Evolutionary conservation across 1,139 yeast genomes (phyloP), one percentile per base, ranked within the genome.

Genomic region (Yarrowia galli): DNA sequence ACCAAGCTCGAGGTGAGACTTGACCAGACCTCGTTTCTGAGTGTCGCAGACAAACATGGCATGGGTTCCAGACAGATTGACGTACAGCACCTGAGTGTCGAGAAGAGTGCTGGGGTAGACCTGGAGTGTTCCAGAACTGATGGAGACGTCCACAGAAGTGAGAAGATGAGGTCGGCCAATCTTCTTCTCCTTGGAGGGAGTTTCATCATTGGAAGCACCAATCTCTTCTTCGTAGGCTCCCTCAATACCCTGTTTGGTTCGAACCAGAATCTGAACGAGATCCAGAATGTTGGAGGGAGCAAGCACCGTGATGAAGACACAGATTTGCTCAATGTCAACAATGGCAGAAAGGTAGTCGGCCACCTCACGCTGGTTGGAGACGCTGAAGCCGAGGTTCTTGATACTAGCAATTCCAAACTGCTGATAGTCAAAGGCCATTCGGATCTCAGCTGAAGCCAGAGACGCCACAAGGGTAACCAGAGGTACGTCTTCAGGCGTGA

Each of bases 241-340:
- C 40, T 60, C 56, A 20, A 53, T 89, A 69, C 92, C 97, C 72
- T 87, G 89, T 36, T 87, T 82, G 82, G 92, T 87, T 72, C 97
- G 82, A 63, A 85, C 79, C 28, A 91, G 79, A 0, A 96, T 87
- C 69, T 88, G 89, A 73, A 86, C 85, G 61, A 95, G 88, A 78
- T 93, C 97, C 71, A 88, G 81, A 40, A 91, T 80, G 73, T 89
- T 92, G 0, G 97, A 89, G 0, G 96, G 96, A 0, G 96, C 89
- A 73, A 95, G 82, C 0, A 97, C 91, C 0, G 98, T 92, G 69
- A 89, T 81, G 73, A 85, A 91, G 0, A 91, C 73, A 69, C 85
- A 86, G 15, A 89, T 82, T 0, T 86, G 81, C 3, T 82, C 86
- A 71, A 90, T 83, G 20, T 83, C 82, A 0, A 87, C 81, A 1